Evolutionary conservation across 495 filamentous ascomycete genomes (phyloP).

Genomic region (Trypethelium eluteriae): DNA sequence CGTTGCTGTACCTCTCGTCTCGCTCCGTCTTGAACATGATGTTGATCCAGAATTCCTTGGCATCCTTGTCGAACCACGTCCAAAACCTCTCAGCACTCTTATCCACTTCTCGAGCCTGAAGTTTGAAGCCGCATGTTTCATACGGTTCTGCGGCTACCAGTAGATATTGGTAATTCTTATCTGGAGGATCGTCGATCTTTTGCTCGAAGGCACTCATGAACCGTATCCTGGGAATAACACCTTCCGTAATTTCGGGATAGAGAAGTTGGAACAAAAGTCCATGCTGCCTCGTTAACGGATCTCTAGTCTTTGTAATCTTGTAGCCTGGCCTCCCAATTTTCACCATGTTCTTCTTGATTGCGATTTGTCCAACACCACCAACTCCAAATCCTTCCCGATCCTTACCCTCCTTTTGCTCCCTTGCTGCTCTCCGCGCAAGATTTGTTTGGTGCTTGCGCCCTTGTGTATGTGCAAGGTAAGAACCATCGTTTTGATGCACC

Average conservation of each 20-base stretch:
- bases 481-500: slow-evolving; percentile 99
- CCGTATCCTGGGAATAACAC: slow-evolving; percentile 69
- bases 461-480: slow-evolving; percentile 97
- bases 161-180: slow-evolving; percentile 89
- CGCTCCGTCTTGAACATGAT: slow-evolving; percentile 98
- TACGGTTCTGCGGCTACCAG: slow-evolving; percentile 96
- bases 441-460: slow-evolving; percentile 99
- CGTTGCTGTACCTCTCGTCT: slow-evolving; percentile 89
- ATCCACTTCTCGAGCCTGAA: slow-evolving; percentile 92
- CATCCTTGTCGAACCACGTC: slow-evolving; percentile 92
- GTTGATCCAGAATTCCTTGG: slow-evolving; percentile 98
- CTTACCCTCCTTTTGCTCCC: slow-evolving; percentile 81
- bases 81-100: slow-evolving; percentile 77
- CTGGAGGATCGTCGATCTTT: slow-evolving; percentile 88
- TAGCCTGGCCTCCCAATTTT: slow-evolving; percentile 97
- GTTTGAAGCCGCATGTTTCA: slow-evolving; percentile 92
- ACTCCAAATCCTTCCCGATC: slow-evolving; percentile 53
- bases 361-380: slow-evolving; percentile 56
- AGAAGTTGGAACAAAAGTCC: slow-evolving; percentile 91
- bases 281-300: slow-evolving; percentile 82
- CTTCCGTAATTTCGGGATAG: slow-evolving; percentile 81
- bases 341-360: slow-evolving; percentile 76
- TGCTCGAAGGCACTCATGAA: slow-evolving; percentile 98
- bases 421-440: slow-evolving; percentile 88
- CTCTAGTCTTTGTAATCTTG: slow-evolving; percentile 92